These are phyloP conservation scores for Xylaria scruposa DNA, from an alignment of 495 filamentous ascomycete species.

Conservation along the genomic window DNA sequence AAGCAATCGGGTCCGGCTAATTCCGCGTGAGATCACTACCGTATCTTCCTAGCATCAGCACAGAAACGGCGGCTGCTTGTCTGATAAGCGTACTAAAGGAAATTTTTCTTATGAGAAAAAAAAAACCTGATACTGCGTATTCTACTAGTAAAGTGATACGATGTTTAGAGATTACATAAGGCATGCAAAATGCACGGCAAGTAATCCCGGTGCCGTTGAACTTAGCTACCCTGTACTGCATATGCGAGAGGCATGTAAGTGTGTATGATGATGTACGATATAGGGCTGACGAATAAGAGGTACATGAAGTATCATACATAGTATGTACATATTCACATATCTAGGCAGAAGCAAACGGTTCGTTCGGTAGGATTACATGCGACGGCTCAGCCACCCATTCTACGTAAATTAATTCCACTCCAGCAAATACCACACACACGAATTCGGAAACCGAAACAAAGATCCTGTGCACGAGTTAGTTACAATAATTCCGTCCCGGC, in stretches of 20 bases:
- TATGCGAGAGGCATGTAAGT: conserved; percentile 5
- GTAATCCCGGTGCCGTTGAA: background rate
- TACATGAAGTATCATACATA: background rate
- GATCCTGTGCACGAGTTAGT: background rate
- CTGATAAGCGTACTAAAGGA: background rate
- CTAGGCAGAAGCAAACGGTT: background rate
- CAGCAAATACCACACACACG: too few relatives aligned
- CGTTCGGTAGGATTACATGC: background rate
- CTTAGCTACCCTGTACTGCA: background rate
- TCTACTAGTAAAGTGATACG: background rate
- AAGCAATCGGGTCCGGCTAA: background rate
- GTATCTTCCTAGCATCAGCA: background rate
- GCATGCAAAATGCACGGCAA: background rate
- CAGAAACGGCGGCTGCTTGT: background rate
- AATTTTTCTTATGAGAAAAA: background rate
- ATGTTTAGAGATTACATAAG: background rate
- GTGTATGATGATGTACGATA: background rate
- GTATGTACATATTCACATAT: background rate
- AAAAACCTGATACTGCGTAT: background rate
- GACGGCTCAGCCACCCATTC: conserved; percentile 1
- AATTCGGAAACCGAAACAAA: background rate
- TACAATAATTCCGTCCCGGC: background rate
- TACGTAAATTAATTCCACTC: background rate
- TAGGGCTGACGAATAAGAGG: conserved; percentile 12
- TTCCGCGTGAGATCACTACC: conserved; percentile 4